phyloP scores from a whole-genome alignment of 441 rosid genomes.

The Capsella rubella region DNA sequence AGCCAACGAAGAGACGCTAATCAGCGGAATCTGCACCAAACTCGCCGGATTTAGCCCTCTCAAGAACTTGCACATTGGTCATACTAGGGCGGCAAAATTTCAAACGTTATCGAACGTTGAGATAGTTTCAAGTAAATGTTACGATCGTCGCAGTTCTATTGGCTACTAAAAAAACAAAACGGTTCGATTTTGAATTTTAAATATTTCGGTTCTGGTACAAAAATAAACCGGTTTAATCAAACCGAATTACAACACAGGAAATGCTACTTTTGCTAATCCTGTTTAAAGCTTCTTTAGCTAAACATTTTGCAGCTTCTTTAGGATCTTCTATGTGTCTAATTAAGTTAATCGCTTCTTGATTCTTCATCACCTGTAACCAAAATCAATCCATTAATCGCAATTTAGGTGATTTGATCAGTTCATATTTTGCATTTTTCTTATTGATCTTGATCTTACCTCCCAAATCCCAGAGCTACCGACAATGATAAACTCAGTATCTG shows the following conservation, averaged over 20 bases:
- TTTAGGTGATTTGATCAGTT: too few species aligned
- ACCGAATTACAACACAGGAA: slow-evolving; percentile 74
- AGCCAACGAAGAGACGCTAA: slow-evolving; percentile 16
- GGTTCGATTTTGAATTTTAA: background rate
- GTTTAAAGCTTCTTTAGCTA: slow-evolving; percentile 69
- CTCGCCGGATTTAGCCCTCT: slow-evolving; percentile 19
- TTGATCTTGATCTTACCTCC: slow-evolving; percentile 57
- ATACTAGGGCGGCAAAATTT: slow-evolving; percentile 3
- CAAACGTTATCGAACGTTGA: slow-evolving; percentile 26
- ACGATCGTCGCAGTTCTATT: slow-evolving; percentile 24
- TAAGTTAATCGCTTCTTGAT: slow-evolving; percentile 78
- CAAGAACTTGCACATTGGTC: slow-evolving; percentile 14
- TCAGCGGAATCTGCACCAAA: slow-evolving; percentile 22
- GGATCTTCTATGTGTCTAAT: slow-evolving; percentile 74
- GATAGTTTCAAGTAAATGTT: slow-evolving; percentile 19
- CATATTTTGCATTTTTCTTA: too few species aligned
- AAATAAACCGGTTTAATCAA: slow-evolving; percentile 41
- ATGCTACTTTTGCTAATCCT: slow-evolving; percentile 74
- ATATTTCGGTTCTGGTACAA: background rate
- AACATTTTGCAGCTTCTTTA: slow-evolving; percentile 76
- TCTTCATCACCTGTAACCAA: slow-evolving; percentile 69
- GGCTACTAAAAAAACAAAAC: slow-evolving; percentile 16
- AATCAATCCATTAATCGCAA: background rate
- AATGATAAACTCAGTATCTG: slow-evolving; percentile 69
- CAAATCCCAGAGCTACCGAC: slow-evolving; percentile 82